phyloP scores from a whole-genome alignment of 345 rosid genomes.

The Isatis tinctoria region DNA sequence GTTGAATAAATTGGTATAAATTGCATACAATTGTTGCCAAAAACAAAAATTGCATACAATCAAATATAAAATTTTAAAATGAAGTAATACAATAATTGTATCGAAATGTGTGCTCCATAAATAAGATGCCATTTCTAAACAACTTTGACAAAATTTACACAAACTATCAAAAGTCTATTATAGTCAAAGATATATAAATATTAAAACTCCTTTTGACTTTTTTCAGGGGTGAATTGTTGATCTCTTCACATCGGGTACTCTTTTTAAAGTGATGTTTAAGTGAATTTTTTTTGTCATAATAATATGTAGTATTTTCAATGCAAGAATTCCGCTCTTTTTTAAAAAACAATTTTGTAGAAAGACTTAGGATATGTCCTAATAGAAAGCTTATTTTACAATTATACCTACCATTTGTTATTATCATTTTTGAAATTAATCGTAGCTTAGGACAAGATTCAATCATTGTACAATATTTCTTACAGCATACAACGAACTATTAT shows the following conservation, averaged over 20 bases:
- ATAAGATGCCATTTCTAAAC: not conserved
- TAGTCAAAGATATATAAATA: too few species aligned
- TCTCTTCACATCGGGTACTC: not conserved
- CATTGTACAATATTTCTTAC: not conserved
- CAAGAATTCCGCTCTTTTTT: not conserved
- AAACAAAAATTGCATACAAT: not conserved
- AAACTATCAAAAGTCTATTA: not conserved
- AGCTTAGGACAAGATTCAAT: not conserved
- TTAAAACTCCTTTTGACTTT: not conserved
- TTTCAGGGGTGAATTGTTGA: not conserved
- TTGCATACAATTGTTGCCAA: not conserved
- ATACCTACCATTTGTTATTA: not conserved
- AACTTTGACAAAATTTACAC: not conserved
- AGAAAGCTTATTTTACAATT: not conserved
- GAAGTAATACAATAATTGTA: not conserved
- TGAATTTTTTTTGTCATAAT: not conserved
- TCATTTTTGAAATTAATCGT: not conserved
- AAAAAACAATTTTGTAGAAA: too few species aligned
- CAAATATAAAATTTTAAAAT: not conserved
- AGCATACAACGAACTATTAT: not conserved
- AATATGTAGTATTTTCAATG: not conserved
- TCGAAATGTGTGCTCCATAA: not conserved
- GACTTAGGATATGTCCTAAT: too few species aligned
- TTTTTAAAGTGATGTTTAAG: not conserved
- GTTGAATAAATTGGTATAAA: not conserved